Base-by-base conservation (phyloP, 768 basidiomycete species). In the Russula sp. region DNA sequence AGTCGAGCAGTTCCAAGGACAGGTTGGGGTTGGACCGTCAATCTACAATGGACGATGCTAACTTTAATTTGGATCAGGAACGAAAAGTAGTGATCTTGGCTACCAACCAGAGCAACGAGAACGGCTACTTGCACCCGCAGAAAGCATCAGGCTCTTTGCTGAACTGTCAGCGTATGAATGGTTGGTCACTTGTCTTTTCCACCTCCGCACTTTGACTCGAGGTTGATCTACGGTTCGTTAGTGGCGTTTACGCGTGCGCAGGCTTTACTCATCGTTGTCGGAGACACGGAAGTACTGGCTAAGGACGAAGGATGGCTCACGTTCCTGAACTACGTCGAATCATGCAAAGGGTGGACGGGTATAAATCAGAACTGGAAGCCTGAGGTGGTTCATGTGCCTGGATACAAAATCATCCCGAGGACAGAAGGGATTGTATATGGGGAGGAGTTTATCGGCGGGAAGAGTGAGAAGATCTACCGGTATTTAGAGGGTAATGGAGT, bases 201-300 rank as follows among this genome's bases (percentile, higher is more conserved):
- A 6, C 13, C 7, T 1, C 3, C 47, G 3, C 25, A 20, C 20
- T 25, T 39, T 8, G 7, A n/a, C 39, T n/a, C 50, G 43, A 22
- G 11, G 5, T 47, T 34, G n/a, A 58, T 22, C 20, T 29, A 39
- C 36, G 7, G 32, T 32, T 11, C 20, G 7, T 7, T 57, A 86
- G 86, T 87, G 41, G 83, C 85, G 3, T 71, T 88, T 11, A 88
- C 86, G 0, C 82, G 85, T 5, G 84, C 84, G 0, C 79, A 86
- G 69, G 81, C 84, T 0, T 73, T 87, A 3, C 77, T 88, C 9
- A 80, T 86, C 61, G 74, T 87, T 50, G 71, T 88, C 47, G 86
- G 85, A 1, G 81, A 87, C 66, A 81, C 85, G 0, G 70, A 72
- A 2, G 78, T 85, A 7, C 76, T 87, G 6, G 79, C 77, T 3